Base-by-base conservation (phyloP, 139 green algal species). In the Diplosphaera chodatii region DNA sequence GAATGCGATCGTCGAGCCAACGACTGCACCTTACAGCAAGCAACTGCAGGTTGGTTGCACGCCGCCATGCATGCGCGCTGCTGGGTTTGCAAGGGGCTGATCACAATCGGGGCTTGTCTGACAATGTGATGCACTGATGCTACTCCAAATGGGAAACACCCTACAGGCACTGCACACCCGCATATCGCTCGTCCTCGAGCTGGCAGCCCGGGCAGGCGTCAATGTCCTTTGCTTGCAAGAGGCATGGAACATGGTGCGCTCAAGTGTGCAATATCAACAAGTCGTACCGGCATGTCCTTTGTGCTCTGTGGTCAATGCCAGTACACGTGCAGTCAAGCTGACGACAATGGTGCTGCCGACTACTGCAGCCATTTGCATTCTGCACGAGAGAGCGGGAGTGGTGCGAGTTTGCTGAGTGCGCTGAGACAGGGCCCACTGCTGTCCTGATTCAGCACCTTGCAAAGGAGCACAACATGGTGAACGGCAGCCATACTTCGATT, bases 201-300 rank as follows among this genome's bases (percentile, higher is more conserved):
- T 81, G 1, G 94, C 94, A 13, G 94, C 86, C 10, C 70, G 82
- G 33, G 78, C 80, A 4, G 89, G 90, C 0, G 93, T 93, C n/a
- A 89, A 98, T 28, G 74, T 98, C 1, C 67, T 97, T 3, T 98
- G 94, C 74, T 70, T 99, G 63, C 94, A 98, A 74, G 94, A 98
- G 78, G 87, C 90, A 0, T 98, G 94, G 86, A 79, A 81, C 27
- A 95, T 95, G 87, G 48, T 59, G 48, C 3, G 48, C 13, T 48
- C 37, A 8, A 21, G 37, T 21, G 8, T 86, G 40, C 56, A 79
- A 29, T 4, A 22, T 3, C 32, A 32, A 16, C 68, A 2, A 40
- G 67, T 29, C 63, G 5, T 28, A 8, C 4, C 63, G 4, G 34
- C 29, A 31, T 31, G 33, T 33, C 22, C 21, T n/a, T 5, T 30